Evolutionary conservation across 352 stramenopile species (phyloP).

Genomic region (Pythium myriotylum): DNA sequence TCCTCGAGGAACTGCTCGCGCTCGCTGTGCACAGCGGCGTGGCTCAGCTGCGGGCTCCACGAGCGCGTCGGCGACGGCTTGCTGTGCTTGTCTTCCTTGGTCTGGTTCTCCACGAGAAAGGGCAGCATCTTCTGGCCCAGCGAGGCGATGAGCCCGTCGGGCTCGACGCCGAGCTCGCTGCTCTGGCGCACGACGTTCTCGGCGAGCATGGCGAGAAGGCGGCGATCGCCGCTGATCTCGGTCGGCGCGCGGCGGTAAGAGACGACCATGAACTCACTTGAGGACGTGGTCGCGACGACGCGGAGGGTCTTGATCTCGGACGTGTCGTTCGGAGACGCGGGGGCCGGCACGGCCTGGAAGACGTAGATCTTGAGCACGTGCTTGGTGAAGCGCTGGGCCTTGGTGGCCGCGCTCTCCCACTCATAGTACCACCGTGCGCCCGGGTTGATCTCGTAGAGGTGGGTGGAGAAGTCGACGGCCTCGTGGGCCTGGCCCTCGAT

Average conservation of each 20-base stretch:
- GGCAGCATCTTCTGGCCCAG: conserved; percentile 26
- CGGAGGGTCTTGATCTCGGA: conserved; percentile 27
- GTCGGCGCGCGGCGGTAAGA: conserved; percentile 60
- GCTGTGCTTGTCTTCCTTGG: conserved; percentile 16
- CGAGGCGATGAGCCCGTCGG: conserved; percentile 15
- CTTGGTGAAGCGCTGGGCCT: conserved; percentile 62
- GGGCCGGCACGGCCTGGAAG: conserved; percentile 30
- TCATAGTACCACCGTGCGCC: conserved; percentile 71
- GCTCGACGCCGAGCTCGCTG: conserved; percentile 18
- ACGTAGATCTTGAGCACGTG: conserved; percentile 65
- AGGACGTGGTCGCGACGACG: conserved; percentile 45
- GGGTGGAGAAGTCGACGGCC: conserved; percentile 17
- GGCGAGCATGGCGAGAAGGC: conserved; percentile 31
- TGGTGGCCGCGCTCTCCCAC: conserved; percentile 67
- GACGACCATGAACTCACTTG: conserved; percentile 62
- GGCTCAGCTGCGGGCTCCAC: background rate
- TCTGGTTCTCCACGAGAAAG: conserved; percentile 9
- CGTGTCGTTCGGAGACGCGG: conserved; percentile 11
- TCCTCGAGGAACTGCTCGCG: conserved; percentile 15
- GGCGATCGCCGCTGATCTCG: conserved; percentile 44
- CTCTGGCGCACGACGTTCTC: conserved; percentile 25
- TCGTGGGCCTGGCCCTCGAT: conserved; percentile 43
- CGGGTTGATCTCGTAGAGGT: conserved; percentile 63
- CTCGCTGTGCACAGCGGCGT: background rate
- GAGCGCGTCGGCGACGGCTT: conserved; percentile 13